A percentile compares a stretch with the other conserved stretches of the same genome.
Conservation (phyloP, 345 rosid genomes). For the Euphorbia lathyris region DNA sequence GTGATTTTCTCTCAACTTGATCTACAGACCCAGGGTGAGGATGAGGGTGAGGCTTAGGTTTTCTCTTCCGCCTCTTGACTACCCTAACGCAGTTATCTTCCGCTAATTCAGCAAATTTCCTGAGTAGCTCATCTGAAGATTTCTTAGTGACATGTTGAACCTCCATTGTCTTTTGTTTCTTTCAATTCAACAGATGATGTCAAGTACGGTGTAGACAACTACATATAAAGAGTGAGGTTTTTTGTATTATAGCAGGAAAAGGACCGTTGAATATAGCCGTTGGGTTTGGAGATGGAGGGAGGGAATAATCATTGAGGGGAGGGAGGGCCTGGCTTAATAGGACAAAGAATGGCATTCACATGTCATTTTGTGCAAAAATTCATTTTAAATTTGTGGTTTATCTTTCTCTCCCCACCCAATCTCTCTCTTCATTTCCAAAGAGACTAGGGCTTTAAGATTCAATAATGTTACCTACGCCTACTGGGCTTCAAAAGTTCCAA, state of each 20-base stretch:
- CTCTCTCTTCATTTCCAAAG: no score
- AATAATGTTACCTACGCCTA: no score
- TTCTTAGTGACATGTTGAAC: slow-evolving; percentile 60
- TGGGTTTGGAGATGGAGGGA: slow-evolving; percentile 3
- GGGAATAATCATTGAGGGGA: slow-evolving; percentile 3
- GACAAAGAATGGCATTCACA: slow-evolving; percentile 16
- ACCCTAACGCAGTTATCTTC: slow-evolving; percentile 26
- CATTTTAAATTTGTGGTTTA: not conserved
- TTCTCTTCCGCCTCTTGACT: slow-evolving; percentile 37
- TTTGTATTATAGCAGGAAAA: slow-evolving; percentile 26
- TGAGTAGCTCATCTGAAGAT: slow-evolving; percentile 80
- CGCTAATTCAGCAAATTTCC: slow-evolving; percentile 58
- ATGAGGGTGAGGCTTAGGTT: no score
- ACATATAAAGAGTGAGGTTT: not conserved
- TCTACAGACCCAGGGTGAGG: slow-evolving; percentile 9
- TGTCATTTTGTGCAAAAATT: not conserved
- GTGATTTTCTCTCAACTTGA: slow-evolving; percentile 54
- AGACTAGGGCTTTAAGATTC: no score
- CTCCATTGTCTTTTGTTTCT: not conserved
- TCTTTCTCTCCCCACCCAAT: no score
- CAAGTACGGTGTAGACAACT: no score
- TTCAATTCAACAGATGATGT: no score
- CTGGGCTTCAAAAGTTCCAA: no score
- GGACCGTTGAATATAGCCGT: slow-evolving; percentile 56
- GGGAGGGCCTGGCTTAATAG: not conserved